Evolutionary conservation across 345 rosid genomes (phyloP).

Genomic region (Moricandia arvensis): DNA sequence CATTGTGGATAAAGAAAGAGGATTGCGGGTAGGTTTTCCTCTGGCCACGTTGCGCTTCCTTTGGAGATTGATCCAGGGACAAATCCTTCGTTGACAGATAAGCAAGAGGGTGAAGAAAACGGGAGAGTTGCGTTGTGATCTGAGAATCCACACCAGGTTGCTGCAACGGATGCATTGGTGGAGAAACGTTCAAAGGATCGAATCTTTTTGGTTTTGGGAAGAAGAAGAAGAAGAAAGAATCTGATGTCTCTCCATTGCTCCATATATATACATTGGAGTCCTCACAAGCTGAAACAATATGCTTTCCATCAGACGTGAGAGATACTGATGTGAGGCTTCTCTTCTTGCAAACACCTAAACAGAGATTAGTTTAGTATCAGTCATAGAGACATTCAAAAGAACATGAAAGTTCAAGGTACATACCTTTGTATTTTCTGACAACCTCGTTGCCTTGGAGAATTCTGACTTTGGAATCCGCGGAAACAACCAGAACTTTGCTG

Average conservation of each 20-base stretch:
- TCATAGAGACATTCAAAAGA: neutral
- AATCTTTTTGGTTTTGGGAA: conserved; percentile 44
- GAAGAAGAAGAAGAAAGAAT: conserved; percentile 10
- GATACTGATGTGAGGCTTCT: no score
- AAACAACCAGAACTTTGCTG: conserved; percentile 75
- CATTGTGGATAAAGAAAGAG: conserved; percentile 39
- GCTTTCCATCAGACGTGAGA: conserved; percentile 73
- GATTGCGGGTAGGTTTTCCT: conserved; percentile 57
- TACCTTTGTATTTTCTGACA: conserved; percentile 70
- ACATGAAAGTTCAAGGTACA: neutral
- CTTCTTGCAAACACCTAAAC: no score
- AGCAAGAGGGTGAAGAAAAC: conserved; percentile 46
- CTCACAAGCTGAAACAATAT: conserved; percentile 71
- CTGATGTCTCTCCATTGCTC: conserved; percentile 45
- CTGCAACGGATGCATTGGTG: conserved; percentile 68
- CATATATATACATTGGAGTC: conserved; percentile 74
- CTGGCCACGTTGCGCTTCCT: conserved; percentile 64
- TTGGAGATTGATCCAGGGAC: conserved; percentile 44
- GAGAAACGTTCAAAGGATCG: conserved; percentile 70
- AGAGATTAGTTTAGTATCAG: neutral
- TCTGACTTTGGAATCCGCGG: conserved; percentile 82
- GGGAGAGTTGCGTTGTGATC: conserved; percentile 37
- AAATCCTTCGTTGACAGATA: conserved; percentile 24
- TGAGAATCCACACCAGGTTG: conserved; percentile 68
- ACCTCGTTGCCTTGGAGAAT: conserved; percentile 65